phyloP scores from a whole-genome alignment of 306 rosid species.

The Vicia sativa region DNA sequence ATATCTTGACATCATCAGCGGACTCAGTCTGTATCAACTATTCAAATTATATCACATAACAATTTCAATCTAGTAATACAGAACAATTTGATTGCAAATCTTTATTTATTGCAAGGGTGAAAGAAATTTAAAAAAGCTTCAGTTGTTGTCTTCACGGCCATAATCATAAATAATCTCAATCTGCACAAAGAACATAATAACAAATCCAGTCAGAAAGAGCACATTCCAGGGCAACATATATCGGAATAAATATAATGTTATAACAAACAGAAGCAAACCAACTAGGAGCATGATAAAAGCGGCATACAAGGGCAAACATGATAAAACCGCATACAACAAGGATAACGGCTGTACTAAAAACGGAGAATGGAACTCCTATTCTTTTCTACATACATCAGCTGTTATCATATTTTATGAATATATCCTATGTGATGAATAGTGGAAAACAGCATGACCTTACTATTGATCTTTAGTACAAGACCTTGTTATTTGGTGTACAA shows the following conservation, averaged over 20 bases:
- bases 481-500: not conserved
- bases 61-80: slow-evolving; percentile 24
- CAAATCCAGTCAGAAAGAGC: slow-evolving; percentile 37
- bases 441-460: slow-evolving; percentile 10
- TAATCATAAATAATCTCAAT: slow-evolving; percentile 83
- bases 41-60: not conserved
- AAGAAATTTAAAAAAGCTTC: slow-evolving; percentile 38
- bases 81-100: slow-evolving; percentile 45
- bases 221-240: slow-evolving; percentile 1
- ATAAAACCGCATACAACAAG: slow-evolving; percentile 6
- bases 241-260: slow-evolving; percentile 6
- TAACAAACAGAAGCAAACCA: slow-evolving; percentile 1
- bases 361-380: not conserved
- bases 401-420: slow-evolving; percentile 1
- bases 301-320: slow-evolving; percentile 3
- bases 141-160: slow-evolving; percentile 82
- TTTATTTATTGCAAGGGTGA: slow-evolving; percentile 54
- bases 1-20: not conserved
- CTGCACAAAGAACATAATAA: slow-evolving; percentile 45
- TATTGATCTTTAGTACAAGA: slow-evolving; percentile 9
- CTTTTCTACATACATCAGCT: not conserved
- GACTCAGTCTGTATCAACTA: slow-evolving; percentile 3
- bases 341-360: not conserved
- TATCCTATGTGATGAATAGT: not conserved
- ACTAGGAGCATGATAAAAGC: slow-evolving; percentile 4